A percentile compares a stretch with the other conserved stretches of the same genome.
These are phyloP conservation scores for Henckelia pumila DNA, from an alignment of 257 asterid species.

Conservation along the genomic window DNA sequence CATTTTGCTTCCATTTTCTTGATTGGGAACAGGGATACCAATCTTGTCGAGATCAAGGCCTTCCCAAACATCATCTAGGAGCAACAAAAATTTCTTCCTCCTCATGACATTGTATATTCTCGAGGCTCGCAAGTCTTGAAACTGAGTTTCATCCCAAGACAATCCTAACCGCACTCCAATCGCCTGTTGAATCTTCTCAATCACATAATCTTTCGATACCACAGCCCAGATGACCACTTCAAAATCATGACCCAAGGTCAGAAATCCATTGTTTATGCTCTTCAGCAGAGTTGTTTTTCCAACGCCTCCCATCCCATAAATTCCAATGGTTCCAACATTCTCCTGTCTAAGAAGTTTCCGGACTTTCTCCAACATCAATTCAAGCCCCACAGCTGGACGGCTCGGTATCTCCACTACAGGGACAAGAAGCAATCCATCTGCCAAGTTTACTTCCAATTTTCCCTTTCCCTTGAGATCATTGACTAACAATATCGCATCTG, in stretches of 20 bases:
- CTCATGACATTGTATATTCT: slow-evolving; percentile 41
- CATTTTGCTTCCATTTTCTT: slow-evolving; percentile 40
- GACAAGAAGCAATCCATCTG: slow-evolving; percentile 44
- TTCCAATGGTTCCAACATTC: slow-evolving; percentile 30
- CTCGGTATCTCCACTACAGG: slow-evolving; percentile 49
- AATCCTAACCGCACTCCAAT: slow-evolving; percentile 44
- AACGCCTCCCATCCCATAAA: slow-evolving; percentile 43
- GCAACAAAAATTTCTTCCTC: slow-evolving; percentile 38
- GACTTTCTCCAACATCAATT: slow-evolving; percentile 34
- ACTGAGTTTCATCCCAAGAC: slow-evolving; percentile 44
- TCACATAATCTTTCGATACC: slow-evolving; percentile 38
- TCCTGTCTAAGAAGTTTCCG: slow-evolving; percentile 29
- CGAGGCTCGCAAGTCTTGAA: slow-evolving; percentile 38
- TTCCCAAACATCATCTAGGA: slow-evolving; percentile 55
- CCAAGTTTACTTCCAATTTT: slow-evolving; percentile 35
- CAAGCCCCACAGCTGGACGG: slow-evolving; percentile 43
- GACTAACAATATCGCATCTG: slow-evolving; percentile 25
- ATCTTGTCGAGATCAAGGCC: slow-evolving; percentile 43
- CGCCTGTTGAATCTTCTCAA: slow-evolving; percentile 49
- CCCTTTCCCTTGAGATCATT: slow-evolving; percentile 36
- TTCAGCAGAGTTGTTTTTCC: slow-evolving; percentile 43
- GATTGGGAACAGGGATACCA: slow-evolving; percentile 40
- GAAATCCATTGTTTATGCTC: slow-evolving; percentile 39
- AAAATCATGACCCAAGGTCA: slow-evolving; percentile 34
- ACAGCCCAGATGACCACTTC: slow-evolving; percentile 48